Percentiles rank a stretch among this genome's conserved stretches.
These are phyloP conservation scores for Verticillium albo-atrum DNA, from an alignment of 2,329 filamentous ascomycete genomes.

Conservation along the genomic window DNA sequence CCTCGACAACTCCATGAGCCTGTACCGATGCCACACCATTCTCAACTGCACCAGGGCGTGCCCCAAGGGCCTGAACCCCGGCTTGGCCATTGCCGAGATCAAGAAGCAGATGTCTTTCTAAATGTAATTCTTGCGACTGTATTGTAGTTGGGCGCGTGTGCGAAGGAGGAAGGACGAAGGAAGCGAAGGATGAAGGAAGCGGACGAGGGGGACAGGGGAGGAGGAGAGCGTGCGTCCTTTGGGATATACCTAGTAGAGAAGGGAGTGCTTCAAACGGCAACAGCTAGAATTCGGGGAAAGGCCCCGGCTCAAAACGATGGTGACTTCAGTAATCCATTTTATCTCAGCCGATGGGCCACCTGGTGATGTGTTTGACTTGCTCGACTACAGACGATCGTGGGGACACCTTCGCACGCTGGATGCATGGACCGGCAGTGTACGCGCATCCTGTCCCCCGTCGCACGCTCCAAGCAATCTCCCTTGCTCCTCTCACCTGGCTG, in stretches of 20 bases:
- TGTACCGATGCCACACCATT: constrained; percentile 99
- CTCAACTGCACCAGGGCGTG: constrained; percentile 97
- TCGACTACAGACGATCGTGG: too few species aligned
- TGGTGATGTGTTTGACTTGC: too few species aligned
- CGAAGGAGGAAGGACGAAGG: neutral
- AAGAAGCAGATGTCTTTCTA: constrained; percentile 89
- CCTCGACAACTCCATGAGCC: constrained; percentile 96
- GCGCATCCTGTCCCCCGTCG: neutral
- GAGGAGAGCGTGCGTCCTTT: neutral
- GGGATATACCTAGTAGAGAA: neutral
- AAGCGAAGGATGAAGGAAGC: too few species aligned
- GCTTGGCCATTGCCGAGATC: constrained; percentile 91
- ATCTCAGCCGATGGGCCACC: too few species aligned
- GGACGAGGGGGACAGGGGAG: too few species aligned
- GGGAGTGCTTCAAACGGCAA: neutral
- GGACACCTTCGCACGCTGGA: too few species aligned
- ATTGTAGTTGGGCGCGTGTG: neutral
- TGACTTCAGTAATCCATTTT: too few species aligned
- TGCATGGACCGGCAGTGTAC: too few species aligned
- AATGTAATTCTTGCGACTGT: neutral
- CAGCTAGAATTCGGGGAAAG: neutral
- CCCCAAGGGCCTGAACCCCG: constrained; percentile 97
- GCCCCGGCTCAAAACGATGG: neutral
- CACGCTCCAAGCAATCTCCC: neutral
- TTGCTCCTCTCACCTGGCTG: neutral